These are phyloP conservation scores for Epichloe bromicola DNA, from an alignment of 2,329 filamentous ascomycete species.

Conservation along the genomic window DNA sequence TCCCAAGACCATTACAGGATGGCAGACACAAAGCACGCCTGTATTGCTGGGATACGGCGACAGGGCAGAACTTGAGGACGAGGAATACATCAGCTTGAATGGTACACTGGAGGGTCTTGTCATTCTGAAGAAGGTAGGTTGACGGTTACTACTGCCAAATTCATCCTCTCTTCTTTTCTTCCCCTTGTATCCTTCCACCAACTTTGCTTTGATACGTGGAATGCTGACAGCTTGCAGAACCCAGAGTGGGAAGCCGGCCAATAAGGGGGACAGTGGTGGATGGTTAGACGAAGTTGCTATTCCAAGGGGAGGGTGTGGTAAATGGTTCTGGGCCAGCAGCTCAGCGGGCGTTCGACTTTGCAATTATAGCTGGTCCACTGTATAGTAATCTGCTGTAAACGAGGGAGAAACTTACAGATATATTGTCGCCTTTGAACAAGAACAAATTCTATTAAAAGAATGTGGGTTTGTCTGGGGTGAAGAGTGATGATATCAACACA, in stretches of 20 bases:
- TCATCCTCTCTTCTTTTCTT: background rate
- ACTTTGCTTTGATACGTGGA: background rate
- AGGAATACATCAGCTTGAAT: conserved; percentile 88
- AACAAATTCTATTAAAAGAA: background rate
- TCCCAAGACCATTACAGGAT: conserved; percentile 97
- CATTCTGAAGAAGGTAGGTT: conserved; percentile 84
- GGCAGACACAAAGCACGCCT: conserved; percentile 99
- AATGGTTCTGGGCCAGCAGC: conserved; percentile 1
- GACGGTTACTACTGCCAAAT: background rate
- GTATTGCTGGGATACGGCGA: conserved; percentile 91
- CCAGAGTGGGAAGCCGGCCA: conserved; percentile 27
- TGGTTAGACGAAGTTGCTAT: background rate
- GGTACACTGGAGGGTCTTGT: conserved; percentile 89
- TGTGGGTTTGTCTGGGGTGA: too few species aligned
- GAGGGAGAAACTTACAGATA: conserved; percentile 13
- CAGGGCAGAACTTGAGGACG: conserved; percentile 90
- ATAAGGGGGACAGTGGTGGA: conserved; percentile 14
- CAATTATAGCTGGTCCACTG: conserved; percentile 13
- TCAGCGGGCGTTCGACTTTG: background rate
- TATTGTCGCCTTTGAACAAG: background rate
- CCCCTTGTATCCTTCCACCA: too few species aligned
- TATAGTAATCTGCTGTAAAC: conserved; percentile 17
- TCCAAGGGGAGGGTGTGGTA: background rate
- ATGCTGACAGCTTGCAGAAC: conserved; percentile 19
- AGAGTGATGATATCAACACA: too few species aligned